Base-by-base conservation (phyloP, 106 monocot species). In the Posidonia australis region DNA sequence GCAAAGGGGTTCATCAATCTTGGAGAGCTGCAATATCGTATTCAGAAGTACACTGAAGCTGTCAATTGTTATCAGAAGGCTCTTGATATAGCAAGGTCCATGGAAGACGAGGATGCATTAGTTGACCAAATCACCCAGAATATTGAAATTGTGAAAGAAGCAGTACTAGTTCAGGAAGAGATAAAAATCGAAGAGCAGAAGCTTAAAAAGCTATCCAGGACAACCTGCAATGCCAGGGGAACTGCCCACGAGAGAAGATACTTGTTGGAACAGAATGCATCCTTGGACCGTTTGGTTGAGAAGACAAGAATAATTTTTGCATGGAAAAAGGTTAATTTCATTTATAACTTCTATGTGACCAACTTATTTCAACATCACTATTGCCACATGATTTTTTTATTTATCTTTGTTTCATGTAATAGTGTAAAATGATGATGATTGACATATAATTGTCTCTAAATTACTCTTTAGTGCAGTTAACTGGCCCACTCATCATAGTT, bases 1-100 rank as follows among this genome's bases (percentile, higher is more conserved):
- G 75, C 90, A 47, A 90, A 98, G 69, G 96, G 96, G 16, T 90
- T 79, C 51, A 82, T 98, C 54, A 98, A 90, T 74, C 82, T 90
- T 36, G 96, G 90, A 13, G 96, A 87, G 53, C 57, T 90, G 54
- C 82, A 90, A 68, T 83, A 75, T 68, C 78, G 77, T 31, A 67
- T 78, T 27, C 96, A 98, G 48, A 90, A 87, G 64, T 87, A 87
- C 61, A 78, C 80, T 56, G 96, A 98, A 24, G 83, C 96, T 44
- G 72, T 70, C 51, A 80, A 67, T 79, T 90, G 84, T 70, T 98
- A 98, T 67, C 72, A 80, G 21, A 98, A 83, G 61, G 96, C 90
- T 43, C 77, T 81, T 54, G 72, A 82, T 31, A 79, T 85, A 51
- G 90, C 87, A 69, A 72, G 54, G 25, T 65, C 60, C 44, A 63